Evolutionary conservation across 192 early-diverging fungal genomes (phyloP), one percentile per base, ranked within the genome.

Genomic region (Umbelopsis isabellina): DNA sequence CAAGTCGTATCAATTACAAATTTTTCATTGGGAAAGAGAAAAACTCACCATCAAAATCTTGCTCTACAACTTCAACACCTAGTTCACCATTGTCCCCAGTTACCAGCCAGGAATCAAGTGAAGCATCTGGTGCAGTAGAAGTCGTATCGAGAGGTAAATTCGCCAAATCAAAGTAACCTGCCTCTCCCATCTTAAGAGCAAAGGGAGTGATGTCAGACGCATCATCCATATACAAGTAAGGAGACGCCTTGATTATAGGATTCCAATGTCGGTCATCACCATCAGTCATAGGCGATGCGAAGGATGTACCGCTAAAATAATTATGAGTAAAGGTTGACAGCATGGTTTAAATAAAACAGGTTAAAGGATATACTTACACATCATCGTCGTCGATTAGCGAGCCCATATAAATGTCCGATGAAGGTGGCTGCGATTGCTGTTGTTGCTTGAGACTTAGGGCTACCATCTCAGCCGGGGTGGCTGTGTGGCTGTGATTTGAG

Each of bases 341-440:
- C 2, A 25, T 30, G 4, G 23, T 23, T 20, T 6, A 53, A 23
- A 23, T 8, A 6, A 53, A 53, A 53, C 51, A 53, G 21, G 23
- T 23, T 25, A 2, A 27, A 12, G 3, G 11, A 4, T 37, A n/a
- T 41, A 61, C 55, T 61, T 61, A 61, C 55, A 61, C 55, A 61
- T 61, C 55, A 61, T 61, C 55, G 16, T 61, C 55, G 33, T 61
- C 55, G n/a, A 61, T 61, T 15, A 61, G 55, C 16, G 55, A 61
- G 18, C 55, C 55, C 55, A 61, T 61, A 35, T 61, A 61, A 6
- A 61, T 61, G 33, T 61, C 55, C 13, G 55, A 61, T 11, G 55
- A 61, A 18, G 55, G 55, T 6, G 51, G 51, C n/a, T 53, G 51
- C 11, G 51, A 23, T 5, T 51, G 50, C 20, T 25, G 51, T 8